Percentiles rank a stretch among this genome's conserved stretches.
These are phyloP conservation scores for Podospora conica DNA, from an alignment of 495 filamentous ascomycete genomes.

Conservation along the genomic window DNA sequence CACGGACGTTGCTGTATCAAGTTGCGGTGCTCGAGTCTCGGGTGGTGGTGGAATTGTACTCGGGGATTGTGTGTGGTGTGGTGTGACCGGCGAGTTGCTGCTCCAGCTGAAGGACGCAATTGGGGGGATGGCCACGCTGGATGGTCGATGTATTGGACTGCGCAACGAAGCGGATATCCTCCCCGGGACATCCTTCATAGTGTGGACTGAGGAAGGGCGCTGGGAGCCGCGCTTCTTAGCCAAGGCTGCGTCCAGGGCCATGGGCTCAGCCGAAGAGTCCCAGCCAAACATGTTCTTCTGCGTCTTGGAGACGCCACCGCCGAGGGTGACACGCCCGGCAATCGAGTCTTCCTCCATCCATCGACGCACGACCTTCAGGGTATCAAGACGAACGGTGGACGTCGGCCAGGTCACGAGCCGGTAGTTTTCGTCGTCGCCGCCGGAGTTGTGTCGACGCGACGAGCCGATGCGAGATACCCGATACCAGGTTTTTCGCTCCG, in stretches of 20 bases:
- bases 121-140: conserved; percentile 14
- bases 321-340: conserved; percentile 42
- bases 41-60: neutral
- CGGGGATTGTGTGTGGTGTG: neutral
- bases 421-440: conserved; percentile 53
- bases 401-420: conserved; percentile 48
- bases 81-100: conserved; percentile 12
- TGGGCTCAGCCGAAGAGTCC: conserved; percentile 44
- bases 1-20: neutral
- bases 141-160: conserved; percentile 13
- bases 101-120: conserved; percentile 37
- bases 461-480: conserved; percentile 53
- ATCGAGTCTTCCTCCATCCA: conserved; percentile 58
- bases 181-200: neutral
- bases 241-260: conserved; percentile 43
- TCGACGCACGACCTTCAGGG: conserved; percentile 48
- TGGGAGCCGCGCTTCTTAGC: conserved; percentile 24
- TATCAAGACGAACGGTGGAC: conserved; percentile 46
- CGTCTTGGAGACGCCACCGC: conserved; percentile 35
- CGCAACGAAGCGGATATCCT: conserved; percentile 8
- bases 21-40: neutral
- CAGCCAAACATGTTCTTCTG: conserved; percentile 48
- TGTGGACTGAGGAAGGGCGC: conserved; percentile 21
- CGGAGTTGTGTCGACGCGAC: conserved; percentile 48
- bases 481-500: conserved; percentile 59